These are phyloP conservation scores for Lipomyces japonicus DNA, from an alignment of 805 yeast genomes.

Conservation along the genomic window DNA sequence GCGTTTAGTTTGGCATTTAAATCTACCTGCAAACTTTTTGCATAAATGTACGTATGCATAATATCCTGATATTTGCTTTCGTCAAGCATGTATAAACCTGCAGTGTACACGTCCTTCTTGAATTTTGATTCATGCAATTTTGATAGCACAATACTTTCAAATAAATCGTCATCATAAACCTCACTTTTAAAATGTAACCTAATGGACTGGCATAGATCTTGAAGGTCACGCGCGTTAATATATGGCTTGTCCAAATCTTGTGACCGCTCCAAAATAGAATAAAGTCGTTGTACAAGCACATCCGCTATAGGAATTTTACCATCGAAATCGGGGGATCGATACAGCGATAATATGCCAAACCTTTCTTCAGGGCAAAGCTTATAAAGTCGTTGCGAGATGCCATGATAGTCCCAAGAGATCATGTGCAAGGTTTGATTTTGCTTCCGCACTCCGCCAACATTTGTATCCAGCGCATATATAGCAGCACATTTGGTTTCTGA, in stretches of 20 bases:
- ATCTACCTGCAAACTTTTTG: too few relatives aligned
- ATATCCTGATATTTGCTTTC: constrained; percentile 9
- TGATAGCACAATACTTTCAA: constrained; percentile 6
- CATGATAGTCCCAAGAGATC: constrained; percentile 15
- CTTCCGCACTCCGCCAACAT: constrained; percentile 11
- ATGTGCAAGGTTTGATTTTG: constrained; percentile 9
- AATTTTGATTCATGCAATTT: constrained; percentile 5
- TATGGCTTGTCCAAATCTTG: not conserved
- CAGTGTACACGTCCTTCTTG: constrained; percentile 4
- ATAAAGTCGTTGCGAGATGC: constrained; percentile 10
- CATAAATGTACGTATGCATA: constrained; percentile 2
- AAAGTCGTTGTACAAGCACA: not conserved
- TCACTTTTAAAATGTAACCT: not conserved
- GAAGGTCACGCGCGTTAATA: not conserved
- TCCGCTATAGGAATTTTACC: not conserved
- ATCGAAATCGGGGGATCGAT: not conserved
- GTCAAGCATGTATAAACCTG: constrained; percentile 6
- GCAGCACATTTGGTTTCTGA: constrained; percentile 23
- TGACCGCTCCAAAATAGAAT: not conserved
- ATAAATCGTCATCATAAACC: constrained; percentile 6
- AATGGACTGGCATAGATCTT: not conserved
- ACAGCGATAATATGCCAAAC: constrained; percentile 12
- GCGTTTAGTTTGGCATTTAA: too few relatives aligned
- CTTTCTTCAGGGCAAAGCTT: constrained; percentile 18
- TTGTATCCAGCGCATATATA: constrained; percentile 11